Evolutionary conservation across 441 rosid genomes (phyloP).

Genomic region (Isatis lusitanica): DNA sequence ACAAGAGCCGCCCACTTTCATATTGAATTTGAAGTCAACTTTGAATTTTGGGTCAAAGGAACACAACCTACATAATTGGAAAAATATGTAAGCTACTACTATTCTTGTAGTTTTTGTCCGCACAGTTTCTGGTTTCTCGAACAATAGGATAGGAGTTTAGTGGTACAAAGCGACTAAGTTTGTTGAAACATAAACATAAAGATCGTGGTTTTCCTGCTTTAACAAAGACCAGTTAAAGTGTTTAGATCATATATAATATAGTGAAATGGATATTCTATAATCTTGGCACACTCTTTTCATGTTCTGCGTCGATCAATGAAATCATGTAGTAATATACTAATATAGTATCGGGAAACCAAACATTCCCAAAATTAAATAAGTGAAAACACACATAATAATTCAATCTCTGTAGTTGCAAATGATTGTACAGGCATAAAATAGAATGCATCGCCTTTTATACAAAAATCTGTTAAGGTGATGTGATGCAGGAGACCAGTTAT

Average conservation of each 20-base stretch:
- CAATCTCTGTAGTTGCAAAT: conserved; percentile 7
- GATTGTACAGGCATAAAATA: conserved; percentile 16
- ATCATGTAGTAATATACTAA: conserved; percentile 7
- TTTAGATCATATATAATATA: background rate
- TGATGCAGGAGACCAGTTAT: conserved; percentile 19
- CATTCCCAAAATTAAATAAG: background rate
- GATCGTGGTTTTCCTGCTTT: background rate
- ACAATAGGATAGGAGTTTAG: background rate
- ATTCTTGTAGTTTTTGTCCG: conserved; percentile 9
- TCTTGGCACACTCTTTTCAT: background rate
- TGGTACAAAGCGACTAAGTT: conserved; percentile 18
- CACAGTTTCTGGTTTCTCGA: conserved; percentile 7
- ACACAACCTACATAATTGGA: conserved; percentile 9
- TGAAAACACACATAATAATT: background rate
- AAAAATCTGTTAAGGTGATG: conserved; percentile 18
- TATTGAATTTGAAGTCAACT: background rate
- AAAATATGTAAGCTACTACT: conserved; percentile 23
- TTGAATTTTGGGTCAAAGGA: conserved; percentile 11
- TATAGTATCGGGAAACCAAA: background rate
- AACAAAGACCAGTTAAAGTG: background rate
- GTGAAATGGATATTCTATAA: background rate
- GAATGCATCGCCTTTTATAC: conserved; percentile 10
- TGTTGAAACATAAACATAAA: conserved; percentile 9
- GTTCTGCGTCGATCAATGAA: background rate
- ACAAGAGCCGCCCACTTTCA: conserved; percentile 3